Conservation (phyloP, 805 yeast genomes). For the Cyberlindnera euphorbiiphila region DNA sequence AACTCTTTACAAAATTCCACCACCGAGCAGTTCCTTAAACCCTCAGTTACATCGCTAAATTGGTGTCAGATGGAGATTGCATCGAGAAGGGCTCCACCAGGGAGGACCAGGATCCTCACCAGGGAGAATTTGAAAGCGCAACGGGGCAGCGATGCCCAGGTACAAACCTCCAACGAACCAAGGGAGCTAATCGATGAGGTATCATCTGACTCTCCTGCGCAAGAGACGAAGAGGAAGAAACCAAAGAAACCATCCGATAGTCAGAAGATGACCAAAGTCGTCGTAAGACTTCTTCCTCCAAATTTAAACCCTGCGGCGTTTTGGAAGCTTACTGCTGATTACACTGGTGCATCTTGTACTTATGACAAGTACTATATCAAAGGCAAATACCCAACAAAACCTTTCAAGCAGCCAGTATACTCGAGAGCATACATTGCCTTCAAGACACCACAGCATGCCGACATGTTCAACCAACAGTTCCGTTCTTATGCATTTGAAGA, state of each 20-base stretch:
- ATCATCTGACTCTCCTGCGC: too few relatives aligned
- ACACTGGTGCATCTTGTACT: constrained; percentile 12
- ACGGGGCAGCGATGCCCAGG: too few relatives aligned
- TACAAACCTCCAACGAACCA: too few relatives aligned
- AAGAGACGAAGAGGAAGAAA: background rate
- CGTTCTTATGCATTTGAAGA: constrained; percentile 21
- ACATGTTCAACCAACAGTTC: constrained; percentile 28
- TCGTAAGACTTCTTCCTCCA: constrained; percentile 44
- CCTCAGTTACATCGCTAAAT: too few relatives aligned
- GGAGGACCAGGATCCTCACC: constrained; percentile 5
- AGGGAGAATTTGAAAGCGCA: constrained; percentile 14
- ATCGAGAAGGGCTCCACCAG: constrained; percentile 10
- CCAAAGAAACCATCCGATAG: too few relatives aligned
- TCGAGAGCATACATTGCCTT: constrained; percentile 42
- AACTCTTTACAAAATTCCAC: too few relatives aligned
- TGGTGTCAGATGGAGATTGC: constrained; percentile 17
- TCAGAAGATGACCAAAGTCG: too few relatives aligned
- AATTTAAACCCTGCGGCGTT: constrained; percentile 30
- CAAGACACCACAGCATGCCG: constrained; percentile 27
- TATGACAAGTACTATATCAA: constrained; percentile 34
- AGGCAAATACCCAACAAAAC: constrained; percentile 37
- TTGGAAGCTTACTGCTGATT: constrained; percentile 20
- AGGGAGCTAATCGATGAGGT: too few relatives aligned
- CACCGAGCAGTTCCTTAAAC: too few relatives aligned
- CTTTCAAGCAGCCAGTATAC: constrained; percentile 36